Conservation (phyloP, 805 yeast genomes). For the Metschnikowia reukaufii region DNA sequence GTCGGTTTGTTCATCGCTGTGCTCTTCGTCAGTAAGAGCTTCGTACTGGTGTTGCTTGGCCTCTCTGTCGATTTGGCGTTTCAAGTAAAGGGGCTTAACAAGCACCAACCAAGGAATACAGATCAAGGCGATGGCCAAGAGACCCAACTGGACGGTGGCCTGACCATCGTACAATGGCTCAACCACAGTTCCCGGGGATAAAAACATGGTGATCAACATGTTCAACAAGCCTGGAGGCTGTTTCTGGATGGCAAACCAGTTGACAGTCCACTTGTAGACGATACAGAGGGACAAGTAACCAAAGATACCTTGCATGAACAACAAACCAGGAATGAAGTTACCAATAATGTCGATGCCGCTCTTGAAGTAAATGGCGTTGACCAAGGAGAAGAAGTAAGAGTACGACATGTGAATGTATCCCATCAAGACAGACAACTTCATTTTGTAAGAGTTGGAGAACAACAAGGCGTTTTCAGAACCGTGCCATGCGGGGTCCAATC, state of each 20-base stretch:
- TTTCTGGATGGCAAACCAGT: conserved; percentile 75
- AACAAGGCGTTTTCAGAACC: conserved; percentile 90
- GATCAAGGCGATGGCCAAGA: conserved; percentile 72
- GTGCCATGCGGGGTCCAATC: conserved; percentile 95
- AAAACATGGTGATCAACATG: conserved; percentile 93
- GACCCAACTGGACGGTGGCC: conserved; percentile 65
- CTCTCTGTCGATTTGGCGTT: conserved; percentile 52
- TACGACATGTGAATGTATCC: conserved; percentile 95
- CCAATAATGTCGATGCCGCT: conserved; percentile 82
- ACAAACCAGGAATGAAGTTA: conserved; percentile 88
- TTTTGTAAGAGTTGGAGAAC: conserved; percentile 93
- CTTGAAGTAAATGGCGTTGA: conserved; percentile 68
- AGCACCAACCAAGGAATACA: conserved; percentile 93
- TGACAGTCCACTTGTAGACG: conserved; percentile 90
- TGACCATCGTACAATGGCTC: conserved; percentile 83
- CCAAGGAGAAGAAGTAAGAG: conserved; percentile 80
- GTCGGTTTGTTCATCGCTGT: conserved; percentile 27
- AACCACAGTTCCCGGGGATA: conserved; percentile 85
- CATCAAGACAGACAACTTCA: conserved; percentile 93
- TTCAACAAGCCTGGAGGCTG: conserved; percentile 93
- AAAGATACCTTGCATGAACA: conserved; percentile 95
- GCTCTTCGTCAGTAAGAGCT: conserved; percentile 31
- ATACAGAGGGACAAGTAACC: conserved; percentile 87
- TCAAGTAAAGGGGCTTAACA: conserved; percentile 75
- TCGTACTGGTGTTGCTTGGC: conserved; percentile 55